Percentiles rank a stretch among this genome's conserved stretches.
Evolutionary conservation across 306 rosid genomes (phyloP).

Genomic region (Fragaria vesca): DNA sequence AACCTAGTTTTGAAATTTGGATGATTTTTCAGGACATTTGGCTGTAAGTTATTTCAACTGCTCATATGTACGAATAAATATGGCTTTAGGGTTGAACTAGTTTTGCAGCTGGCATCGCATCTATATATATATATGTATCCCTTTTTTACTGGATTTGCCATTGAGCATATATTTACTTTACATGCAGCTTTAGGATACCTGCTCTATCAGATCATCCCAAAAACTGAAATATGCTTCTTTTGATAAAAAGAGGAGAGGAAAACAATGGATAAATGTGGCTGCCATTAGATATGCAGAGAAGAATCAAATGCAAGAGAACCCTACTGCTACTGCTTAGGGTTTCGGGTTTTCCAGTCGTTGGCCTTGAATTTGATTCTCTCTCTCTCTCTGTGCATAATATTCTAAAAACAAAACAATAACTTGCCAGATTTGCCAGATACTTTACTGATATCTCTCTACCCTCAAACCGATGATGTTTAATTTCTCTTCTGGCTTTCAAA

Average conservation of each 20-base stretch:
- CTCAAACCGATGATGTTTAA: too few relatives aligned
- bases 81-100: not conserved
- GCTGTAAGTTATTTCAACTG: not conserved
- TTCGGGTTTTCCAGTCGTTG: not conserved
- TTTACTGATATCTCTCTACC: too few relatives aligned
- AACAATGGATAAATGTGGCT: not conserved
- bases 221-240: conserved; percentile 1
- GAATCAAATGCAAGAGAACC: not conserved
- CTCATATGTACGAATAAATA: too few relatives aligned
- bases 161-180: not conserved
- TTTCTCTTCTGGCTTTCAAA: not conserved
- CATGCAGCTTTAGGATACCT: not conserved
- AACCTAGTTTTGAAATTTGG: not conserved
- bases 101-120: not conserved
- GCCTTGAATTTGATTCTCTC: conserved; percentile 2
- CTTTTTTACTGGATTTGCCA: not conserved
- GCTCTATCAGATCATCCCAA: not conserved
- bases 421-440: not conserved
- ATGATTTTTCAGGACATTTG: not conserved
- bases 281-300: not conserved
- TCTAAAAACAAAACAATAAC: not conserved
- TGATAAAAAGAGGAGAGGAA: not conserved
- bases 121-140: not conserved
- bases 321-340: not conserved
- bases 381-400: not conserved